phyloP scores from a whole-genome alignment of 2,329 filamentous ascomycete species.

The Diaporthe vaccinii region DNA sequence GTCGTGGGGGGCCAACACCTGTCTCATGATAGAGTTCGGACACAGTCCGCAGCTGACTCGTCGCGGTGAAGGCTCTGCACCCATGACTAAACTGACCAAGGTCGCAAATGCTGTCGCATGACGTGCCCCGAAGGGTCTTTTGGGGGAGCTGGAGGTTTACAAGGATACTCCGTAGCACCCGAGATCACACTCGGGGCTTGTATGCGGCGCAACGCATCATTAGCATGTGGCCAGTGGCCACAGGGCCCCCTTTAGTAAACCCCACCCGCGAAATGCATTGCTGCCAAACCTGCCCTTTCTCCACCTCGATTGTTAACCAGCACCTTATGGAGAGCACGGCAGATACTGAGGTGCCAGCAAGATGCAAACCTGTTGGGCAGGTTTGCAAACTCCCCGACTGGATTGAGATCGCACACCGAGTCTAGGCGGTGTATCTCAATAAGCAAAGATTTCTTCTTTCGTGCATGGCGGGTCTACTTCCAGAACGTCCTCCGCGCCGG shows the following conservation, averaged over 20 bases:
- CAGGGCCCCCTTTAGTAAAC: neutral
- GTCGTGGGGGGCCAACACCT: conserved; percentile 15
- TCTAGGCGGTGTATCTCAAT: neutral
- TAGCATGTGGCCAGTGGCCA: conserved; percentile 7
- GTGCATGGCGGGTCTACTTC: neutral
- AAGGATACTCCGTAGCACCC: neutral
- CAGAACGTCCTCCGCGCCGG: conserved; percentile 10
- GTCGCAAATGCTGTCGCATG: conserved; percentile 13
- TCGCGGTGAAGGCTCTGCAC: neutral
- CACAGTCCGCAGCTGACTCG: conserved; percentile 37
- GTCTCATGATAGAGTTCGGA: conserved; percentile 31
- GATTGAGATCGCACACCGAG: neutral
- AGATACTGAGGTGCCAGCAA: neutral
- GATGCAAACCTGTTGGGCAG: neutral
- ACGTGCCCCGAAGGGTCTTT: neutral
- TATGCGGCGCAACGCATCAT: neutral
- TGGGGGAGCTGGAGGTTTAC: neutral
- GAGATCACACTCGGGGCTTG: neutral
- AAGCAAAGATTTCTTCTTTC: conserved; percentile 20
- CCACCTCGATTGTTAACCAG: neutral
- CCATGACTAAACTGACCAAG: conserved; percentile 10
- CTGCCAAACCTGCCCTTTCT: neutral
- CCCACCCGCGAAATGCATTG: neutral
- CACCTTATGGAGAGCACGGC: neutral
- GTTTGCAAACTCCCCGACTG: neutral